Conservation (phyloP, 2,329 filamentous ascomycete genomes). For the Chrysosporium queenslandicum region DNA sequence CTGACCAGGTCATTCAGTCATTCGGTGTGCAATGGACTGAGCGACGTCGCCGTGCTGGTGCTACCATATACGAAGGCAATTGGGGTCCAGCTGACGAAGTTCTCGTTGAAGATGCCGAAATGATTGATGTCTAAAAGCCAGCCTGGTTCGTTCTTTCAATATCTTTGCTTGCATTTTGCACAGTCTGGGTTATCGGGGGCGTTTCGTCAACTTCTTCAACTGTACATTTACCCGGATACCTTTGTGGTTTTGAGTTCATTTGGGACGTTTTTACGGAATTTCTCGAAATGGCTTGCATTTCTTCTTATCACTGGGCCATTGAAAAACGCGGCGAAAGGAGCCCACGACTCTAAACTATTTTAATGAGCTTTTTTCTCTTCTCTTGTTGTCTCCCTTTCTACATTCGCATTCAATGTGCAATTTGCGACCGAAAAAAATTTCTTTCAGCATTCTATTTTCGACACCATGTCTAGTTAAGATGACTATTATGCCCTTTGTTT, state of each 20-base stretch:
- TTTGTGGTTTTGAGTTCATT: constrained; percentile 6
- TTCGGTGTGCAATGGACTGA: constrained; percentile 73
- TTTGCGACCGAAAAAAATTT: not conserved
- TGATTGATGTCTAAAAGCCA: constrained; percentile 48
- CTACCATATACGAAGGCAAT: constrained; percentile 92
- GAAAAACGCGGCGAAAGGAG: not conserved
- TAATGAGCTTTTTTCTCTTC: constrained; percentile 2
- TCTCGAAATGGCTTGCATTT: constrained; percentile 8
- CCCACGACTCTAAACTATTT: constrained; percentile 9
- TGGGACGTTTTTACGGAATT: constrained; percentile 7
- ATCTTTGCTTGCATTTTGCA: constrained; percentile 2
- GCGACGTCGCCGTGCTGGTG: constrained; percentile 65
- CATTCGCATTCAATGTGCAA: constrained; percentile 5
- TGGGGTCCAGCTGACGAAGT: constrained; percentile 72
- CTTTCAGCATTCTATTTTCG: constrained; percentile 4
- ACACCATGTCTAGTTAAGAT: constrained; percentile 8
- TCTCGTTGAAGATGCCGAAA: constrained; percentile 49
- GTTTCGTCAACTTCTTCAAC: not conserved
- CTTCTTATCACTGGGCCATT: not conserved
- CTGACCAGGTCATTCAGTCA: constrained; percentile 61
- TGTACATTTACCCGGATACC: constrained; percentile 10
- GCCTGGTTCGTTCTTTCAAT: not conserved
- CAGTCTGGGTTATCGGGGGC: not conserved
- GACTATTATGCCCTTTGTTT: constrained; percentile 1
- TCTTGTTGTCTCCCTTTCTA: too few species aligned